Evolutionary conservation across 805 yeast species (phyloP), one percentile per base, ranked within the genome.

Genomic region (Saccharomycopsis fermentans): DNA sequence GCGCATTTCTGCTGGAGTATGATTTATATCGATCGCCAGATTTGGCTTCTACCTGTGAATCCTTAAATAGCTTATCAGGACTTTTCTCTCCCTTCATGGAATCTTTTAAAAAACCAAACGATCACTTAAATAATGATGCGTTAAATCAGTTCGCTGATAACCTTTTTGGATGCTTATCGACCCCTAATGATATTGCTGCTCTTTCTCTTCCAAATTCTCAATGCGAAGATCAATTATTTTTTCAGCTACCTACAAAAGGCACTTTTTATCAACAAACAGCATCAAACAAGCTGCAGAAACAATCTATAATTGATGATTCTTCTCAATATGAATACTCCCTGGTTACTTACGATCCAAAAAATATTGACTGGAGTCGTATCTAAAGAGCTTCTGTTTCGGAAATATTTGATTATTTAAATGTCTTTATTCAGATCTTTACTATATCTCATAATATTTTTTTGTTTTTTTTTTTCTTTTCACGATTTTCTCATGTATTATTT

Each of bases 321-420:
- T 43, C 50, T 43, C 50, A 43, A 24, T 43, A 43, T 43, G 50
- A 43, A 43, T 43, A 43, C 26, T 43, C 50, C 9, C 16, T 43
- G 26, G 43, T 52, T 14, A 37, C 34, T 6, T 52, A 52, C n/a
- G 43, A 35, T 37, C 55, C 43, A 21, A 52, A 52, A 24, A 37
- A 52, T 29, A 52, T 52, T 37, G 47, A 52, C 9, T 52, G 55
- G 55, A 24, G 47, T 26, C 50, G 50, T 8, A 43, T 43, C 26
- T 43, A 43, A 43, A 43, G 12, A 43, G 12, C 16, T 3, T 6
- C 6, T 17, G 6, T 21, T 43, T n/a, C 4, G n/a, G 6, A n/a
- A 43, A 4, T 39, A 17, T 39, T 21, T 3, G 6, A 39, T 39
- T n/a, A n/a, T 39, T 17, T 17, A 12, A 17, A 9, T 39, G 19